phyloP scores from a whole-genome alignment of 2,329 filamentous ascomycete genomes.

The Penicillium fuscoglaucum region DNA sequence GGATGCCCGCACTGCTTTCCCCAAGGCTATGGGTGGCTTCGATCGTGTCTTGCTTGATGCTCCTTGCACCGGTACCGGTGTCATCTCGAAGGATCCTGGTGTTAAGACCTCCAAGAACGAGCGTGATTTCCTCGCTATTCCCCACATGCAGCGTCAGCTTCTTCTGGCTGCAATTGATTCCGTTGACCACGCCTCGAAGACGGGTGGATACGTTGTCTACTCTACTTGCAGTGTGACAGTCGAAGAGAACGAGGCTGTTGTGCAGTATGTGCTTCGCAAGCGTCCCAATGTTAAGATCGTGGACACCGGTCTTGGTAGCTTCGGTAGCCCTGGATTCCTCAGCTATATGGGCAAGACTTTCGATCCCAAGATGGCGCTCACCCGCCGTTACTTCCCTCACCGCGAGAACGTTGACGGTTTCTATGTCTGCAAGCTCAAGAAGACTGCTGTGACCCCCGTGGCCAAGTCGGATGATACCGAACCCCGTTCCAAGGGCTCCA shows the following conservation, averaged over 20 bases:
- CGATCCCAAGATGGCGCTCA: slow-evolving; percentile 78
- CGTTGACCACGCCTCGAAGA: slow-evolving; percentile 86
- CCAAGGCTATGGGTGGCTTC: slow-evolving; percentile 91
- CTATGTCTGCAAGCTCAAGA: slow-evolving; percentile 97
- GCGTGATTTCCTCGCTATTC: slow-evolving; percentile 87
- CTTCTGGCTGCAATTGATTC: slow-evolving; percentile 92
- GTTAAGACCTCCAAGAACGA: slow-evolving; percentile 99
- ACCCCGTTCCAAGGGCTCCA: slow-evolving; percentile 25
- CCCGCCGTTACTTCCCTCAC: slow-evolving; percentile 84
- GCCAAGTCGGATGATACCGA: slow-evolving; percentile 27
- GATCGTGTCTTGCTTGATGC: slow-evolving; percentile 92
- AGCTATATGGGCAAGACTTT: slow-evolving; percentile 90
- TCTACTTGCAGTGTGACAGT: slow-evolving; percentile 94
- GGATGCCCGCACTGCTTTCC: slow-evolving; percentile 83
- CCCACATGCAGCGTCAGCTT: slow-evolving; percentile 93
- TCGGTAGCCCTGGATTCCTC: slow-evolving; percentile 90
- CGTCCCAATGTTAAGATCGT: slow-evolving; percentile 93
- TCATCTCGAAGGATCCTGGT: slow-evolving; percentile 93
- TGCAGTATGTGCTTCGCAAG: slow-evolving; percentile 88
- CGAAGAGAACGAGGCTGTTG: slow-evolving; percentile 90
- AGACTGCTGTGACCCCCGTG: slow-evolving; percentile 72
- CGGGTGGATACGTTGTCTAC: slow-evolving; percentile 93
- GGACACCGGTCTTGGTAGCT: slow-evolving; percentile 77
- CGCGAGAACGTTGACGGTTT: slow-evolving; percentile 96
- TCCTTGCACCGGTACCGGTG: slow-evolving; percentile 93